Evolutionary conservation across 768 basidiomycete genomes (phyloP).

Genomic region (Gymnopilus dilepis): DNA sequence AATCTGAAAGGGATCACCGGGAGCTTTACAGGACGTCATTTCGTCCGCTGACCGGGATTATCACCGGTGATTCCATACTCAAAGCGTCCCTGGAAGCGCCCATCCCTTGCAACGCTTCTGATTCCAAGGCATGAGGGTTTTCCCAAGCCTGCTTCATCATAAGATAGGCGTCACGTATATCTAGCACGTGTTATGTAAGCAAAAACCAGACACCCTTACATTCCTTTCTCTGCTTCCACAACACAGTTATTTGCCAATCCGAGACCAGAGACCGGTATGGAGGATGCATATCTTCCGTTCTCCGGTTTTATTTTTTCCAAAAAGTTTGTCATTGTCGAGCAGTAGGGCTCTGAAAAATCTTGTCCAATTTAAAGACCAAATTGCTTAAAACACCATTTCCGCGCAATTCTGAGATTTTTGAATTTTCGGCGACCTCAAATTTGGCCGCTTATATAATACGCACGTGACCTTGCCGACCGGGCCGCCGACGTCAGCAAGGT

Average conservation of each 20-base stretch:
- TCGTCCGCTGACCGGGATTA: too few relatives aligned
- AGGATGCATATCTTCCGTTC: background rate
- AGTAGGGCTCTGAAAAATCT: background rate
- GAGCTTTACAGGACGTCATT: too few relatives aligned
- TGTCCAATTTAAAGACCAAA: background rate
- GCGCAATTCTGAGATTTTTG: background rate
- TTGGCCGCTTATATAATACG: background rate
- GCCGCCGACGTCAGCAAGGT: background rate
- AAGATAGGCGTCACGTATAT: too few relatives aligned
- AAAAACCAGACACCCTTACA: background rate
- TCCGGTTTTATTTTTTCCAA: background rate
- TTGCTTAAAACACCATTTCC: background rate
- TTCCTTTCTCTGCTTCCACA: background rate
- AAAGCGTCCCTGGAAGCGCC: too few relatives aligned
- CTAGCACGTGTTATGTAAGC: background rate
- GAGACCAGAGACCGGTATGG: background rate
- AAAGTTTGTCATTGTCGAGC: background rate
- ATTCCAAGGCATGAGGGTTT: too few relatives aligned
- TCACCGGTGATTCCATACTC: too few relatives aligned
- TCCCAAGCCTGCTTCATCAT: too few relatives aligned
- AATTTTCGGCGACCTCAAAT: background rate
- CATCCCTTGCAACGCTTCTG: too few relatives aligned
- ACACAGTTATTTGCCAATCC: background rate
- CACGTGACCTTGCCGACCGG: background rate
- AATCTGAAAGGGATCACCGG: too few relatives aligned